Evolutionary conservation across 768 basidiomycete genomes (phyloP).

Genomic region (Collybiopsis confluens): DNA sequence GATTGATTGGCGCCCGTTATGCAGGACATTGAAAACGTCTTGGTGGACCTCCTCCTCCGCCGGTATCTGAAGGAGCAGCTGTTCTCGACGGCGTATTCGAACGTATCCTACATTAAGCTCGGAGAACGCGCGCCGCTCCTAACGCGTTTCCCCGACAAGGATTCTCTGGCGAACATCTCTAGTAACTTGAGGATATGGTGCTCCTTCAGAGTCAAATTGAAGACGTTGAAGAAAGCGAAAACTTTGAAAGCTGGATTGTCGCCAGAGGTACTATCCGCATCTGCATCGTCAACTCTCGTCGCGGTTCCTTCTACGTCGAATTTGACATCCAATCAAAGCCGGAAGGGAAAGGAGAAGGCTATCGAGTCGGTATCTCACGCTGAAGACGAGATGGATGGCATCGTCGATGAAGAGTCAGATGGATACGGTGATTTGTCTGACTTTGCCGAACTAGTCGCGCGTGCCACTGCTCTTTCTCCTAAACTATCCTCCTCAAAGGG

Average conservation of each 20-base stretch:
- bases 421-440: too few relatives aligned
- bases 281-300: too few relatives aligned
- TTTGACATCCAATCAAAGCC: background rate
- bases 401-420: too few relatives aligned
- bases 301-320: too few relatives aligned
- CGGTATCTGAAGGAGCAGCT: conserved; percentile 62
- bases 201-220: conserved; percentile 10
- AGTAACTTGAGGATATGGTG: conserved; percentile 1
- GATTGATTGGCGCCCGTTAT: conserved; percentile 2
- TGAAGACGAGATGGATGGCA: background rate
- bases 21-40: conserved; percentile 71
- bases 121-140: conserved; percentile 45
- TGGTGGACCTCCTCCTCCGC: conserved; percentile 62
- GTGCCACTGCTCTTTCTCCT: too few relatives aligned
- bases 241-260: too few relatives aligned
- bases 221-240: conserved; percentile 19
- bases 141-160: conserved; percentile 37
- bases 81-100: conserved; percentile 46
- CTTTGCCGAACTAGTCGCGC: too few relatives aligned
- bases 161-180: conserved; percentile 16
- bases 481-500: too few relatives aligned
- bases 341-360: background rate
- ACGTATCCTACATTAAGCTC: conserved; percentile 54
- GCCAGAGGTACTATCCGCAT: too few relatives aligned
- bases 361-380: background rate